A percentile compares a stretch with the other conserved stretches of the same genome.
phyloP scores from a whole-genome alignment of 768 basidiomycete genomes.

The Multifurca ochricompacta region DNA sequence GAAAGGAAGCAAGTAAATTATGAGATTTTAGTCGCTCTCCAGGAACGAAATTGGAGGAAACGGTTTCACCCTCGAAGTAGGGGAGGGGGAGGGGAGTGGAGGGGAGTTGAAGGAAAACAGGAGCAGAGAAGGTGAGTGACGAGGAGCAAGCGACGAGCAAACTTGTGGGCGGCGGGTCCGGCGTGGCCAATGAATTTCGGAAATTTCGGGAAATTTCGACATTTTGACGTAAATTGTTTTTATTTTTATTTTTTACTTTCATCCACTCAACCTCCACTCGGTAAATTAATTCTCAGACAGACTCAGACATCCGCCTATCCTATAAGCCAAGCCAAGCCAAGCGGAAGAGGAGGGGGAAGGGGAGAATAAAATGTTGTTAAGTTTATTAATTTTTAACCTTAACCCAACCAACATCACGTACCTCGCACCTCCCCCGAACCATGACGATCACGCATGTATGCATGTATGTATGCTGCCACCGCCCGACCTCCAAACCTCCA shows the following conservation, averaged over 20 bases:
- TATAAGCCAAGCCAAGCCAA: no score
- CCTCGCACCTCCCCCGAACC: neutral
- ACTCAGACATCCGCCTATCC: no score
- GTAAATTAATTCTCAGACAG: neutral
- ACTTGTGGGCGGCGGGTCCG: no score
- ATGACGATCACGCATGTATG: neutral
- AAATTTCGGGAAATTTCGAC: neutral
- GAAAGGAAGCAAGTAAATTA: neutral
- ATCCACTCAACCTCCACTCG: neutral
- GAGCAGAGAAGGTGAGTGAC: no score
- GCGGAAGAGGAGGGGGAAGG: no score
- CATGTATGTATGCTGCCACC: no score
- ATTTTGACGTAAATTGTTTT: constrained; percentile 5
- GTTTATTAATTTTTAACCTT: no score
- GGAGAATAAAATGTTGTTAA: no score
- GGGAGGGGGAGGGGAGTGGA: neutral
- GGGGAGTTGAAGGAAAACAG: neutral
- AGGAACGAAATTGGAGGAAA: neutral
- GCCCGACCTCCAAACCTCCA: no score
- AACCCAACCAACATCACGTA: neutral
- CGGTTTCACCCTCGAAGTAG: neutral
- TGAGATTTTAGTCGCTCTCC: neutral
- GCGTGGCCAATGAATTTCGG: no score
- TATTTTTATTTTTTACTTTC: neutral
- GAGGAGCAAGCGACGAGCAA: neutral